Percentiles rank a stretch among this genome's conserved stretches.
phyloP scores from a whole-genome alignment of 129 eudicot genomes.

The Glebionis coronaria region DNA sequence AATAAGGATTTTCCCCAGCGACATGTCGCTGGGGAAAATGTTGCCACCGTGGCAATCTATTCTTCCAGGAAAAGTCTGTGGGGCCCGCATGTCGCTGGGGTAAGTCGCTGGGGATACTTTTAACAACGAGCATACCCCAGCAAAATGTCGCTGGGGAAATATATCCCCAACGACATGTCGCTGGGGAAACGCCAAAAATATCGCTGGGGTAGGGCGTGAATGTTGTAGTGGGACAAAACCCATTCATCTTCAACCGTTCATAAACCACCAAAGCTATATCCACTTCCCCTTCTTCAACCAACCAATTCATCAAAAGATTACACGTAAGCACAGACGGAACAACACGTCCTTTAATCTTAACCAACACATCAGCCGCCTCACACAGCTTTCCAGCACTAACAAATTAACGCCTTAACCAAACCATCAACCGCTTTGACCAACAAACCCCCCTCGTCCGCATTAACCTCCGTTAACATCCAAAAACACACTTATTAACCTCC shows the following conservation, averaged over 20 bases:
- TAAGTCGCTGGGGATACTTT: too few relatives aligned
- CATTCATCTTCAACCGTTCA: conserved; percentile 43
- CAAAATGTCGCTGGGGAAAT: too few relatives aligned
- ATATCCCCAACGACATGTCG: too few relatives aligned
- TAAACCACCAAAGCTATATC: conserved; percentile 44
- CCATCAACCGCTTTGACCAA: conserved; percentile 53
- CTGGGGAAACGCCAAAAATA: too few relatives aligned
- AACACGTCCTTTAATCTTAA: conserved; percentile 36
- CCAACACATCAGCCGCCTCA: conserved; percentile 44
- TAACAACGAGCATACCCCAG: too few relatives aligned
- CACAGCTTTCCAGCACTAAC: conserved; percentile 39
- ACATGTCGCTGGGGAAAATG: too few relatives aligned
- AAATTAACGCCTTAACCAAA: conserved; percentile 55
- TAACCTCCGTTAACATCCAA: conserved; percentile 52
- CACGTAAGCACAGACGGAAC: conserved; percentile 43
- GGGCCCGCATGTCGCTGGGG: too few relatives aligned
- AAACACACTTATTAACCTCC: conserved; percentile 44
- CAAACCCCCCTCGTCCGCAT: conserved; percentile 26
- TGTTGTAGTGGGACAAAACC: too few relatives aligned
- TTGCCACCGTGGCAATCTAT: too few relatives aligned
- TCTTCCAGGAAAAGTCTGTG: too few relatives aligned
- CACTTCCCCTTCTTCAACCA: conserved; percentile 44
- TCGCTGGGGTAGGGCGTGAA: too few relatives aligned
- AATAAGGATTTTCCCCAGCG: too few relatives aligned
- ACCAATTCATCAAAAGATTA: conserved; percentile 54